A percentile compares a stretch with the other conserved stretches of the same genome.
These are phyloP conservation scores for Boletus eberwhitei DNA, from an alignment of 768 basidiomycete genomes.

Conservation along the genomic window DNA sequence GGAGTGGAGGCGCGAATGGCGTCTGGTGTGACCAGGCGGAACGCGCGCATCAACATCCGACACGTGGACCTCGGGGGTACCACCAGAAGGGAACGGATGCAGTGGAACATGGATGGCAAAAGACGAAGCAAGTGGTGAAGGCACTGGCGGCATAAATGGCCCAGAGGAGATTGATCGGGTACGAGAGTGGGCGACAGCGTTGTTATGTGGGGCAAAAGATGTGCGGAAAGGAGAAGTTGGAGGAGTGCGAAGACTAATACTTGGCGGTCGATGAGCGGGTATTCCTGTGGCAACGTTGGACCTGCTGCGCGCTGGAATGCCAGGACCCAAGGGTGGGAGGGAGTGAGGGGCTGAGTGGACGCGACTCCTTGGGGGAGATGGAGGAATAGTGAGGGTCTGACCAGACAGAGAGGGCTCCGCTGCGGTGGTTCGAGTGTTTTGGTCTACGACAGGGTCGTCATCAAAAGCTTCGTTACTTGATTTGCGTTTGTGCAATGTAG, in stretches of 20 bases:
- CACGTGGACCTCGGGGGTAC: constrained; percentile 18
- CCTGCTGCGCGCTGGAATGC: constrained; percentile 20
- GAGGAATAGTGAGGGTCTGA: constrained; percentile 10
- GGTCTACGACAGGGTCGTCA: constrained; percentile 23
- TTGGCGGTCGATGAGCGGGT: constrained; percentile 26
- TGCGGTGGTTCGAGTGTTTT: background rate
- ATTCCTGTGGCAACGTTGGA: constrained; percentile 21
- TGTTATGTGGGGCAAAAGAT: constrained; percentile 20
- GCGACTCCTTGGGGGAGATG: constrained; percentile 25
- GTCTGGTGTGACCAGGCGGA: constrained; percentile 31
- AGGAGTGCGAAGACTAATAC: constrained; percentile 22
- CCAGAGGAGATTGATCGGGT: constrained; percentile 35
- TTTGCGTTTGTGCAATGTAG: constrained; percentile 40
- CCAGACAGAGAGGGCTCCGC: background rate
- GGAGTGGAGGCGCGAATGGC: constrained; percentile 78
- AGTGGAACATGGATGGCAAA: constrained; percentile 27
- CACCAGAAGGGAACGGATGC: constrained; percentile 22
- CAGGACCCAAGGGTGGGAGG: constrained; percentile 17
- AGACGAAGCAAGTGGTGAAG: constrained; percentile 30
- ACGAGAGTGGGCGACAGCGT: constrained; percentile 20
- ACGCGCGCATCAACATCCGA: constrained; percentile 11
- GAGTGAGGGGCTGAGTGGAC: constrained; percentile 26
- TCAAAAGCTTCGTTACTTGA: constrained; percentile 41
- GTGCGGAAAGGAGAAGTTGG: constrained; percentile 33
- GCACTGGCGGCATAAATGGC: constrained; percentile 21